Base-by-base conservation (phyloP, 441 rosid genomes). In the Populus trichocarpa region DNA sequence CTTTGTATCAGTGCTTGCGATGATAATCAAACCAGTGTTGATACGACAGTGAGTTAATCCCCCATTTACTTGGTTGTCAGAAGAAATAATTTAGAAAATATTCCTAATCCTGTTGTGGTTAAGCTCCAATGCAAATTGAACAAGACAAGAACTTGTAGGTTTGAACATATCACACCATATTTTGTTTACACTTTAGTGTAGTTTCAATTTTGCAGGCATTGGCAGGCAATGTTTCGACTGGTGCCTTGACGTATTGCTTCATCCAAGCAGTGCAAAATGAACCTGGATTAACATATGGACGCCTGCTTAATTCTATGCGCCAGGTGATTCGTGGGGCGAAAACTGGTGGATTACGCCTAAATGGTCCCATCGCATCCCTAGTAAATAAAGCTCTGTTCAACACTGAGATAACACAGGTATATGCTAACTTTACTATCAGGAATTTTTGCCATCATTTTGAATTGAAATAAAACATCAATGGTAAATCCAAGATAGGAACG, bases 221-320 rank as follows among this genome's bases (percentile, higher is more conserved):
- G 71, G 82, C 94, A 20, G 89, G 90, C 30, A 83, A 78, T 75
- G 76, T 85, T n/a, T 75, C 85, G 68, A 87, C 89, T 0, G 99
- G 97, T 33, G 97, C 94, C 12, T 75, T 90, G 89, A 93, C 97
- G 5, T 90, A 85, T 74, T 87, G 92, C 88, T 93, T 95, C 83
- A 89, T 93, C 33, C 89, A 91, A 68, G 91, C 94, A 4, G 85
- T 93, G 77, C 86, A 86, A 69, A 90, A 84, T 4, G 93, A 92
- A 61, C 90, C 91, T 0, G 86, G 88, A 40, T 79, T 86, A 13
- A 90, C 93, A 0, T 93, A 95, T 13, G 96, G 95, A 2, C 84
- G 80, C 64, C 79, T 95, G 76, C 90, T 93, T 76, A 78, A 36
- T 57, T 77, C 89, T 40, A 90, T 95, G 92, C 84, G 88, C 26